Percentiles rank a stretch among this genome's conserved stretches.
Evolutionary conservation across 805 yeast genomes (phyloP).

Genomic region (Candida methanosorbosa): DNA sequence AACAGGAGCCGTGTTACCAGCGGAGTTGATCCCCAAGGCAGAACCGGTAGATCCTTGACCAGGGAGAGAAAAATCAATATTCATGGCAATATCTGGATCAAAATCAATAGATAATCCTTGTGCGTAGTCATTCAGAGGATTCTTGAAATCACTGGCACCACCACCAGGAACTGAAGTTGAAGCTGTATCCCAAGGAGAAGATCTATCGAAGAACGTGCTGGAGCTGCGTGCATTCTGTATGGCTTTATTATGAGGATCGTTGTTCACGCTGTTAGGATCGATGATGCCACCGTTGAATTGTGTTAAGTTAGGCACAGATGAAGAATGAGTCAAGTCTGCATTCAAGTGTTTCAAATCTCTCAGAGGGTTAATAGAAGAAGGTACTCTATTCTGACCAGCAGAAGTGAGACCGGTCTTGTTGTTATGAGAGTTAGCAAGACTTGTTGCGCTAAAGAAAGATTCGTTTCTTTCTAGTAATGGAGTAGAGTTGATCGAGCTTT

Average conservation of each 20-base stretch:
- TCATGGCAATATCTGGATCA: slow-evolving; percentile 3
- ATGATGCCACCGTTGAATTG: too few relatives aligned
- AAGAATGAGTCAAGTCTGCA: neutral
- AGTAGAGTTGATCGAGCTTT: slow-evolving; percentile 1
- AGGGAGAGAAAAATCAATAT: too few relatives aligned
- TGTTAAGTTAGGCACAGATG: neutral
- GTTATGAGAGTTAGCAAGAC: neutral
- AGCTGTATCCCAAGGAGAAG: neutral
- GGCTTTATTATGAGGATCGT: too few relatives aligned
- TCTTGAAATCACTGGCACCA: neutral
- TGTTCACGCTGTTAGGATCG: neutral
- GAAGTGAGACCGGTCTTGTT: neutral
- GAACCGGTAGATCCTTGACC: too few relatives aligned
- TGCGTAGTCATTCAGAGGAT: slow-evolving; percentile 7
- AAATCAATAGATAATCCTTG: slow-evolving; percentile 7
- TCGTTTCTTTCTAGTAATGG: slow-evolving; percentile 1
- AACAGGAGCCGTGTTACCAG: too few relatives aligned
- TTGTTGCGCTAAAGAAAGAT: neutral
- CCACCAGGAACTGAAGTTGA: neutral
- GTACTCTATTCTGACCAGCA: neutral
- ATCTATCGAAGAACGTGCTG: too few relatives aligned
- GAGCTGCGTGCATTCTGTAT: too few relatives aligned
- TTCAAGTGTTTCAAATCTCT: neutral
- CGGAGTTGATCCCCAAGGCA: too few relatives aligned
- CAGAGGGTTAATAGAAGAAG: neutral